Evolutionary conservation across 192 early-diverging fungal genomes (phyloP).

Genomic region (Spizellomyces sp.): DNA sequence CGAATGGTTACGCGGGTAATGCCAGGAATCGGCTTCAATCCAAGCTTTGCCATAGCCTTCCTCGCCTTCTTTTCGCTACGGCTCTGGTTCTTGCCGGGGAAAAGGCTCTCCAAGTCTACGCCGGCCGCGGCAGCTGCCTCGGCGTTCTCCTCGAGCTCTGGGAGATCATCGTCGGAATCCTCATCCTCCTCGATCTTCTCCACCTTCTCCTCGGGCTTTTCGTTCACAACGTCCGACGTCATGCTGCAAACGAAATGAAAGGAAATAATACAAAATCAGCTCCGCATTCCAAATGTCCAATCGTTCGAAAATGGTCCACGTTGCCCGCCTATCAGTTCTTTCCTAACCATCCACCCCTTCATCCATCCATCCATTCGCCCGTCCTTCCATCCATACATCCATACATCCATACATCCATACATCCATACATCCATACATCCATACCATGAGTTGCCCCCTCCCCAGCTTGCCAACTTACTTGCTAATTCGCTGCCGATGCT

Average conservation of each 20-base stretch:
- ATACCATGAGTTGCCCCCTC: not conserved
- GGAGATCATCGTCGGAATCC: constrained; percentile 25
- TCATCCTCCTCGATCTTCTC: constrained; percentile 36
- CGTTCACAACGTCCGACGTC: constrained; percentile 17
- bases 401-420: constrained; percentile 4
- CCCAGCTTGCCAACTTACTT: not conserved
- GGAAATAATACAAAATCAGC: not conserved
- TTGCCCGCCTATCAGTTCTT: not conserved
- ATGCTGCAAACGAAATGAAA: constrained; percentile 9
- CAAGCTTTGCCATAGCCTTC: constrained; percentile 92
- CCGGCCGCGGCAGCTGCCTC: constrained; percentile 6
- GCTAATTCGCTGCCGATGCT: too few relatives aligned
- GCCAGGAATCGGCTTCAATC: constrained; percentile 82
- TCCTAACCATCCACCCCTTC: not conserved
- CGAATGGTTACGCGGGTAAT: constrained; percentile 89
- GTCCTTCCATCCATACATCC: constrained; percentile 23
- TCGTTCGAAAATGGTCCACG: not conserved
- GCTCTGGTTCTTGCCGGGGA: constrained; percentile 56
- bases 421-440: constrained; percentile 9
- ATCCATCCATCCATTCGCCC: not conserved
- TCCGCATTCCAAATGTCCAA: not conserved
- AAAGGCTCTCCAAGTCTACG: constrained; percentile 30
- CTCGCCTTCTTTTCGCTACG: constrained; percentile 95
- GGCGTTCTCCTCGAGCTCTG: constrained; percentile 19
- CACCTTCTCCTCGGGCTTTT: constrained; percentile 25